Conservation (phyloP, 106 monocot species). For the Vanilla planifolia region DNA sequence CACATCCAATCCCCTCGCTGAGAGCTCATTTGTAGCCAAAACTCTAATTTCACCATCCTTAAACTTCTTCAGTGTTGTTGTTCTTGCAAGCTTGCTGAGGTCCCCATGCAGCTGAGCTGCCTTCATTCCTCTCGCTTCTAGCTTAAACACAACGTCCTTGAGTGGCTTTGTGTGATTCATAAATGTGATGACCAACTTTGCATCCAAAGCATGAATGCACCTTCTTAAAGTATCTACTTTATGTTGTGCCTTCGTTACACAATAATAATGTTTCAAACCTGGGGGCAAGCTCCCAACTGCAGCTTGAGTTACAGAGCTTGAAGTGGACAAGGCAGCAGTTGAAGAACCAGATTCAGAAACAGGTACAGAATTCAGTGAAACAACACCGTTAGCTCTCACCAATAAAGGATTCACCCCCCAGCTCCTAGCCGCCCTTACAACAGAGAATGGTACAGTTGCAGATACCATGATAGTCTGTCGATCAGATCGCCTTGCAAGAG, state of each 20-base stretch:
- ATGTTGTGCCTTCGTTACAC: slow-evolving; percentile 62
- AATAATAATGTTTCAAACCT: slow-evolving; percentile 80
- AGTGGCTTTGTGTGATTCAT: slow-evolving; percentile 87
- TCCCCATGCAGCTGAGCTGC: slow-evolving; percentile 90
- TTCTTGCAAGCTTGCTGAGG: slow-evolving; percentile 75
- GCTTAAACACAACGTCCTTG: slow-evolving; percentile 88
- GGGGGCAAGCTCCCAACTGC: slow-evolving; percentile 83
- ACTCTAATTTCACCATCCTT: slow-evolving; percentile 76
- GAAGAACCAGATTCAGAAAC: slow-evolving; percentile 9
- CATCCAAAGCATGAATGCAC: slow-evolving; percentile 83
- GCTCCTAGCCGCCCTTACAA: slow-evolving; percentile 70
- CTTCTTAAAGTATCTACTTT: slow-evolving; percentile 88
- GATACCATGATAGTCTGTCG: slow-evolving; percentile 93
- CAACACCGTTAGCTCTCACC: slow-evolving; percentile 53
- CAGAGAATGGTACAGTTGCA: slow-evolving; percentile 88
- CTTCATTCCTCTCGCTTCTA: slow-evolving; percentile 84
- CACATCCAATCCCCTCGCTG: slow-evolving; percentile 92
- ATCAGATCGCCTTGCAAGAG: slow-evolving; percentile 42
- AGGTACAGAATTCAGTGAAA: slow-evolving; percentile 49
- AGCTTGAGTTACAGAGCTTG: slow-evolving; percentile 53
- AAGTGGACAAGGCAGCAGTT: slow-evolving; percentile 4
- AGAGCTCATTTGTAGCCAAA: slow-evolving; percentile 90
- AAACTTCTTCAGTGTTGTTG: slow-evolving; percentile 78
- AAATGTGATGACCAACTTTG: slow-evolving; percentile 71
- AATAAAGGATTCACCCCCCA: slow-evolving; percentile 85